Evolutionary conservation across 352 stramenopile genomes (phyloP), one percentile per base, ranked within the genome.

Genomic region (Pythium folliculosum): DNA sequence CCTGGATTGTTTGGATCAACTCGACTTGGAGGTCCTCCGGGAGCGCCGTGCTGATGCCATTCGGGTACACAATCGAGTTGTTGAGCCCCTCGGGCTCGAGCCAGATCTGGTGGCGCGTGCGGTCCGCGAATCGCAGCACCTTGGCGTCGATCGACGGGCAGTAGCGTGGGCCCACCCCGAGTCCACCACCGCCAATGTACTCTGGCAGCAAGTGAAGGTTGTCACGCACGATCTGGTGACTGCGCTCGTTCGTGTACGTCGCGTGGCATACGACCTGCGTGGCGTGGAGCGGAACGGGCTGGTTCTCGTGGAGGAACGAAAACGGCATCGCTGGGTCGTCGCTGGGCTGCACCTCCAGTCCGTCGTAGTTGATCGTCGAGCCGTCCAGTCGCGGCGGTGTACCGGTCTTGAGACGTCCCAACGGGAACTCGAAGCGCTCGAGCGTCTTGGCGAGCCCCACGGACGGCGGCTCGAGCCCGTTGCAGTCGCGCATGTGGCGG

Each of bases 91-190:
- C 98, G 0, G 98, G 98, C 73, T 99, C 98, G 27, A 99, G 88
- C 91, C 98, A 99, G 58, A 98, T 98, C 55, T 94, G 84, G 73
- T 95, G 87, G 2, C 85, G 78, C 13, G 71, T 78, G 30, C 87
- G 83, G 51, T 95, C 85, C 7, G 84, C 77, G 58, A 95, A 95
- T 3, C 87, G 87, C 40, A 91, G 59, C 19, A 95, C 81, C 73
- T 99, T 99, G 65, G 98, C 97, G 71, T 98, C 98, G 58, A 99
- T 98, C 38, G 94, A 98, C 45, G 98, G 98, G 60, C 98, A 99
- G 74, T 99, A 99, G 0, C 87, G 84, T 12, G 87, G 87, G 0
- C 87, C 87, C 0, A 95, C 80, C 27, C 87, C 87, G 7, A 85
- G 76, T 1, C 84, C 87, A 52, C 90, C 82, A 40, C 84, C 89